These are phyloP conservation scores for Ilyonectria mors-panacis DNA, from an alignment of 2,329 filamentous ascomycete species.

Conservation along the genomic window DNA sequence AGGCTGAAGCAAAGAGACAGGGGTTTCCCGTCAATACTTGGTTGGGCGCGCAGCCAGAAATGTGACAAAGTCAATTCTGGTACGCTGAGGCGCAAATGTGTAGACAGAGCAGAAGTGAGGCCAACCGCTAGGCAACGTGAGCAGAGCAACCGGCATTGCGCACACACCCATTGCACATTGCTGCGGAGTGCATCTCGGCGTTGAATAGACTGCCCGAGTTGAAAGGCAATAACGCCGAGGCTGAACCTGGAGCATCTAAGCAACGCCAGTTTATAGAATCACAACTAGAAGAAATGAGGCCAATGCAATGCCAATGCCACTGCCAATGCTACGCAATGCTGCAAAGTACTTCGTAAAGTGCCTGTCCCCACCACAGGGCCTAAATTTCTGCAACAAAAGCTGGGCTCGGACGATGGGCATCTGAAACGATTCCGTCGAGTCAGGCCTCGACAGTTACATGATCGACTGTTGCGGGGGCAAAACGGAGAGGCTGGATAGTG, in stretches of 20 bases:
- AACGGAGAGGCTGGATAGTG: constrained; percentile 12
- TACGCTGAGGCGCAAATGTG: constrained; percentile 15
- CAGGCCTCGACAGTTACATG: constrained; percentile 16
- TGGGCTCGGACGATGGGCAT: constrained; percentile 22
- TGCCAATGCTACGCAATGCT: constrained; percentile 14
- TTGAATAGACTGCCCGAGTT: constrained; percentile 6
- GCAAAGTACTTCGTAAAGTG: constrained; percentile 13
- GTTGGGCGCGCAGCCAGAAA: constrained; percentile 33
- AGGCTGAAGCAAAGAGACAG: constrained; percentile 37
- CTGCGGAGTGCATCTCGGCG: constrained; percentile 9
- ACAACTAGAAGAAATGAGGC: constrained; percentile 2
- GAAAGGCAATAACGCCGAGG: constrained; percentile 11
- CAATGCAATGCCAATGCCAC: constrained; percentile 14
- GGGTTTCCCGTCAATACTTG: constrained; percentile 33
- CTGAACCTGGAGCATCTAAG: constrained; percentile 1
- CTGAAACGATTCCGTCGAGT: constrained; percentile 30
- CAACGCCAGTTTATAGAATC: constrained; percentile 20
- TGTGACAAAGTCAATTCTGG: constrained; percentile 20
- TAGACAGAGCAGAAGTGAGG: constrained; percentile 20
- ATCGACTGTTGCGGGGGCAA: constrained; percentile 18
- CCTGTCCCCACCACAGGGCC: constrained; percentile 20
- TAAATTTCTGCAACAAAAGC: constrained; percentile 28
- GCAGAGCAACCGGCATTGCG: constrained; percentile 12
- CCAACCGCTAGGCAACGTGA: constrained; percentile 21
- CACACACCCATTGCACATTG: constrained; percentile 19